Evolutionary conservation across 2,329 filamentous ascomycete species (phyloP).

Genomic region (Diaporthe citriasiana): DNA sequence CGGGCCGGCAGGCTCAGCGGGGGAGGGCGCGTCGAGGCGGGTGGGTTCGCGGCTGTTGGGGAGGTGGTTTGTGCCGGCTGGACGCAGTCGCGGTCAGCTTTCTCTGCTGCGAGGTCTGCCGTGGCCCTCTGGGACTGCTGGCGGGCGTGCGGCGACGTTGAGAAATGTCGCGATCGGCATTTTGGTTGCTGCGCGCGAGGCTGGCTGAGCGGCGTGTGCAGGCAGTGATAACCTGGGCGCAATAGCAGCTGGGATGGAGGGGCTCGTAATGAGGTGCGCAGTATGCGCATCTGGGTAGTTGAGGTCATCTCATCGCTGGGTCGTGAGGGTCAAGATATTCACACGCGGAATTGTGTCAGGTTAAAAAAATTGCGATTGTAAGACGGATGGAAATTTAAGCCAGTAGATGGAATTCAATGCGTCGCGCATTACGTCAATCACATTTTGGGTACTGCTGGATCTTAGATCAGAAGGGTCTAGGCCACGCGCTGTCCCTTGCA

Average conservation of each 20-base stretch:
- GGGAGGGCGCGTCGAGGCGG: slow-evolving; percentile 79
- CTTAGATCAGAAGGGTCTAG: slow-evolving; percentile 27
- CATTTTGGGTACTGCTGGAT: neutral
- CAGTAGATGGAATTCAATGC: neutral
- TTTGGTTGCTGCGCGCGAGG: neutral
- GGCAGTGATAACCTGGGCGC: neutral
- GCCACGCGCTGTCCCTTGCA: neutral
- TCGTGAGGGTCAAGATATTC: neutral
- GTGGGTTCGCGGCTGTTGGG: slow-evolving; percentile 70
- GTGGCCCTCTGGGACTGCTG: neutral
- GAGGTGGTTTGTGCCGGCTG: slow-evolving; percentile 8
- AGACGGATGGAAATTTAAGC: slow-evolving; percentile 30
- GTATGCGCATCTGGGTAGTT: slow-evolving; percentile 42
- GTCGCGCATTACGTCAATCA: slow-evolving; percentile 42
- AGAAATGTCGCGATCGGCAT: slow-evolving; percentile 5
- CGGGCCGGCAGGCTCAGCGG: slow-evolving; percentile 74
- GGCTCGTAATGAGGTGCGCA: slow-evolving; percentile 39
- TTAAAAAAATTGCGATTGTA: slow-evolving; percentile 5
- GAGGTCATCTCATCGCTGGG: slow-evolving; percentile 44
- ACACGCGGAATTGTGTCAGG: neutral
- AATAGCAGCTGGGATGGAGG: neutral
- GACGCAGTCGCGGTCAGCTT: slow-evolving; percentile 13
- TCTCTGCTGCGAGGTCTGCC: neutral
- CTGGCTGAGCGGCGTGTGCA: neutral
- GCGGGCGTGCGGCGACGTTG: slow-evolving; percentile 11